Base-by-base conservation (phyloP, 2,329 filamentous ascomycete species). In the Fusarium abutilonis region DNA sequence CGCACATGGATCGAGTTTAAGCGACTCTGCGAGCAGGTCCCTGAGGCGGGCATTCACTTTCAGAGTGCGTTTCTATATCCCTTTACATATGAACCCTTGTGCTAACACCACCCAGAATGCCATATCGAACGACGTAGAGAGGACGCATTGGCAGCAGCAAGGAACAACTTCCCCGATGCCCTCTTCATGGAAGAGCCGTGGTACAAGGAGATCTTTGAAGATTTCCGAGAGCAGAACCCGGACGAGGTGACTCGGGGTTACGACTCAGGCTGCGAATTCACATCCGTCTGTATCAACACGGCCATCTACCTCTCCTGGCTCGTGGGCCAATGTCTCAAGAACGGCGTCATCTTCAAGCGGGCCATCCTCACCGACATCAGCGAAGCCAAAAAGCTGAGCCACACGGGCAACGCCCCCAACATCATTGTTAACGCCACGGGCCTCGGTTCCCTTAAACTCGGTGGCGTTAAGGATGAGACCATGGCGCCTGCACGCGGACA, bases 251-350 rank as follows among this genome's bases (percentile, higher is more conserved):
- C 86, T 0, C 68, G 78, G 0, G 90, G 85, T 15, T 84, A 89
- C 49, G 88, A 92, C 58, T 89, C 89, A 10, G 93, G 87, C 21
- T 90, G 86, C 46, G 81, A 83, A 52, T 97, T 95, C 75, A 92
- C 86, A 8, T 94, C 91, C 1, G 88, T 97, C 36, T 97, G 93
- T 77, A 94, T 97, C 74, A 97, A 98, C 78, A 91, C 91, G 0
- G 86, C 90, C 38, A 78, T 97, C 55, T 98, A 97, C 77, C 86
- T 97, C 3, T 87, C 91, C 4, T 97, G 91, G 86, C 87, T 98
- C 0, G 80, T 91, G 0, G 90, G 91, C 1, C 89, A 95, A 77
- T 96, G 92, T 74, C 82, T 90, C 26, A 87, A 86, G 67, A 85
- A 87, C 53, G 91, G 92, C 26, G 89, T 91, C 7, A 79, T 86